phyloP scores from a whole-genome alignment of 75 land plant genomes.

The Cryptomeria japonica region DNA sequence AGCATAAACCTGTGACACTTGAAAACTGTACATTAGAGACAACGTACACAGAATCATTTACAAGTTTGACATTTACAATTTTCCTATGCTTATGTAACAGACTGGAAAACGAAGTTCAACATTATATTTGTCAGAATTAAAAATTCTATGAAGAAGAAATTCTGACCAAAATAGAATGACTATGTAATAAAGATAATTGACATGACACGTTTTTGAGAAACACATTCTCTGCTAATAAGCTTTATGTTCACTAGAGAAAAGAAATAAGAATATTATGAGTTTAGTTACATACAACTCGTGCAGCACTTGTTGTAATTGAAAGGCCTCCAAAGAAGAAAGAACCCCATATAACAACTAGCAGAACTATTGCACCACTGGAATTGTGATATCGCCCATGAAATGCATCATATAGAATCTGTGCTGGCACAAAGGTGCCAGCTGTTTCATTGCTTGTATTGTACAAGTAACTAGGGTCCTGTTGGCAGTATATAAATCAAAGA shows the following conservation, averaged over 20 bases:
- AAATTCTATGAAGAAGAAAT: neutral
- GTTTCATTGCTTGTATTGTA: constrained; percentile 82
- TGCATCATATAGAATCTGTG: constrained; percentile 90
- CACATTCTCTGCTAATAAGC: neutral
- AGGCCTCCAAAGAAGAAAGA: constrained; percentile 93
- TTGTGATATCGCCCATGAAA: constrained; percentile 84
- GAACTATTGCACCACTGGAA: constrained; percentile 69
- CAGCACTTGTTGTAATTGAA: constrained; percentile 90
- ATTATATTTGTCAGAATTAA: neutral
- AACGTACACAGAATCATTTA: neutral
- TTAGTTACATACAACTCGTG: constrained; percentile 68
- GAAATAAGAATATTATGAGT: neutral
- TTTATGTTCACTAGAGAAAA: neutral
- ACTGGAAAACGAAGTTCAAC: neutral
- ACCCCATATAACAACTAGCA: constrained; percentile 78
- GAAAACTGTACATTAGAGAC: neutral
- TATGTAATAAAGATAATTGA: neutral
- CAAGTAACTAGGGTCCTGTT: constrained; percentile 60
- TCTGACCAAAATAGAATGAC: neutral
- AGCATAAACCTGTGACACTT: constrained; percentile 72
- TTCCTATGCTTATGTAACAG: neutral
- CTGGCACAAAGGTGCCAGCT: constrained; percentile 83
- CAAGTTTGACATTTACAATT: neutral
- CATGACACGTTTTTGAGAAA: neutral
- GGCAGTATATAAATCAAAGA: neutral